Percentiles rank a stretch among this genome's conserved stretches.
Conservation (phyloP, 345 rosid species). For the Firmiana major region DNA sequence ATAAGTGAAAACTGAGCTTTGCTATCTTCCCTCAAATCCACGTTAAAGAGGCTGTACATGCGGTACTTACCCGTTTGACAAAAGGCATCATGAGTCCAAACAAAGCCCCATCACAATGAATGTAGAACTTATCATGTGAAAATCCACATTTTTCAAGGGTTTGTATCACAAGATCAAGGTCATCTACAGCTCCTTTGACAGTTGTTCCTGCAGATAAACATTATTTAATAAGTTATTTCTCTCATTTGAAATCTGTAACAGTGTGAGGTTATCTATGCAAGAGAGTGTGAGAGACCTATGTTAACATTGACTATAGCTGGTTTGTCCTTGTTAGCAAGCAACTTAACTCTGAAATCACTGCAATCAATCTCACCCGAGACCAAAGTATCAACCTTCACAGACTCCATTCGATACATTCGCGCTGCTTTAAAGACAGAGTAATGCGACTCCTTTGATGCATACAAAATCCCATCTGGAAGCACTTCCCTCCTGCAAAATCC, state of each 20-base stretch:
- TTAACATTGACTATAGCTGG: slow-evolving; percentile 91
- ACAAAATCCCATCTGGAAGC: slow-evolving; percentile 83
- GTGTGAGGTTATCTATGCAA: not conserved
- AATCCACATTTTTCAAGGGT: slow-evolving; percentile 85
- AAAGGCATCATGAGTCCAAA: slow-evolving; percentile 99
- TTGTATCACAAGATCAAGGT: slow-evolving; percentile 84
- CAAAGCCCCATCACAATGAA: slow-evolving; percentile 94
- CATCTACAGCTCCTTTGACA: slow-evolving; percentile 96
- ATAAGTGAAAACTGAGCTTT: not conserved
- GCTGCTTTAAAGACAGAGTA: slow-evolving; percentile 94
- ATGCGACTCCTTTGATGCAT: slow-evolving; percentile 83
- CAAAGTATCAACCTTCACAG: slow-evolving; percentile 64
- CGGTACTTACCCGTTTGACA: slow-evolving; percentile 65
- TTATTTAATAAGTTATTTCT: not conserved
- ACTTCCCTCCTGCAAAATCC: slow-evolving; percentile 64
- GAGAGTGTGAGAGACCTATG: slow-evolving; percentile 49
- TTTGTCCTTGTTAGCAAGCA: slow-evolving; percentile 74
- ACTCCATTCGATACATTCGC: slow-evolving; percentile 91
- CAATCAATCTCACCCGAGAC: slow-evolving; percentile 88
- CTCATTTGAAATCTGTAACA: not conserved
- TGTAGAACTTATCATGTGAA: slow-evolving; percentile 70
- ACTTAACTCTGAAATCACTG: slow-evolving; percentile 54
- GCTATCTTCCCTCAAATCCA: not conserved
- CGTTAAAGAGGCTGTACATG: not conserved
- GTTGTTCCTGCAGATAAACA: slow-evolving; percentile 60